These are phyloP conservation scores for Verticillium klebahnii DNA, from an alignment of 2,329 filamentous ascomycete species.

Conservation along the genomic window DNA sequence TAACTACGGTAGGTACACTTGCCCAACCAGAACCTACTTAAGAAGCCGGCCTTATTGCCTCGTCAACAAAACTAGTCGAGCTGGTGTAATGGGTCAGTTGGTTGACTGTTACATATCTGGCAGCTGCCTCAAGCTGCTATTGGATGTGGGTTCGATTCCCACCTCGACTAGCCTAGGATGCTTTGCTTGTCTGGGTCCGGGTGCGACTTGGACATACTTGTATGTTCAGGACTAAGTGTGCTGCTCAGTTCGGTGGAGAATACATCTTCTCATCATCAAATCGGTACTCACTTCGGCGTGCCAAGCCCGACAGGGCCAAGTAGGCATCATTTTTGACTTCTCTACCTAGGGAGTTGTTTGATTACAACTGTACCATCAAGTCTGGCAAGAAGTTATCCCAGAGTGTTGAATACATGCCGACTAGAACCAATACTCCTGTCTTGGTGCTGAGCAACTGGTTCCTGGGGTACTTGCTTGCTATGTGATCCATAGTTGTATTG, in stretches of 20 bases:
- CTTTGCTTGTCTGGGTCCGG: neutral
- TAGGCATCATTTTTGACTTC: neutral
- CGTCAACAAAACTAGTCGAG: neutral
- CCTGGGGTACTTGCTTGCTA: no score
- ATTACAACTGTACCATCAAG: neutral
- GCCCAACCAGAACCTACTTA: neutral
- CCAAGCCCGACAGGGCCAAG: neutral
- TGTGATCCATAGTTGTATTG: no score
- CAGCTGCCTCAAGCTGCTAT: neutral
- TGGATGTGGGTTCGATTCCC: neutral
- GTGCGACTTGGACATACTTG: neutral
- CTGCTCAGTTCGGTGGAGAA: neutral
- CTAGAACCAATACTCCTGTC: no score
- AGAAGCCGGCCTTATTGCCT: neutral
- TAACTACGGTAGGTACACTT: no score
- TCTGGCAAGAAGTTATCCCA: no score
- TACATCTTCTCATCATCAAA: neutral
- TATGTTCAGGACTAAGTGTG: neutral
- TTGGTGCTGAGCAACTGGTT: no score
- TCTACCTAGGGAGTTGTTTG: neutral
- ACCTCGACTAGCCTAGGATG: neutral
- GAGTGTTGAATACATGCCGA: no score
- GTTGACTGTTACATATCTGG: neutral
- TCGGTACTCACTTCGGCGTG: neutral
- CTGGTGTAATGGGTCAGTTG: neutral